A percentile compares a stretch with the other conserved stretches of the same genome.
Evolutionary conservation across 139 green algal species (phyloP).

Genomic region (Tetradesmus lagerheimii): DNA sequence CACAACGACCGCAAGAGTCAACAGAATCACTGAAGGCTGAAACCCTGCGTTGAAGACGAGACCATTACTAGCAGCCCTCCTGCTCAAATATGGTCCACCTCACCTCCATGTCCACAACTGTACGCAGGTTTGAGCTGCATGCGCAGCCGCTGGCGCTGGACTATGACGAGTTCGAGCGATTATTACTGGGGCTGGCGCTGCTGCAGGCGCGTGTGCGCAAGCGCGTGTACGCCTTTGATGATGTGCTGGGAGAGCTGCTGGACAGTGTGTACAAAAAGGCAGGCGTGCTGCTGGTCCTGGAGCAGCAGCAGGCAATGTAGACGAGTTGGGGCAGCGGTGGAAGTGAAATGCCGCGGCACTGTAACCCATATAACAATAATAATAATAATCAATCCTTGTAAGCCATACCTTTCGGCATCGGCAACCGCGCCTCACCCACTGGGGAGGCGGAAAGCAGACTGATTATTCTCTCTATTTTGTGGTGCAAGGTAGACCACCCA

Average conservation of each 20-base stretch:
- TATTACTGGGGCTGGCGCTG: constrained; percentile 74
- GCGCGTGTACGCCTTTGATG: constrained; percentile 64
- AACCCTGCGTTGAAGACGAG: too few relatives aligned
- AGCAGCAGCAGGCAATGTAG: not conserved
- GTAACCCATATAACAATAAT: too few relatives aligned
- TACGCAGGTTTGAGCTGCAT: constrained; percentile 58
- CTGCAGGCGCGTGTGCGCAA: constrained; percentile 37
- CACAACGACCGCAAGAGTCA: too few relatives aligned
- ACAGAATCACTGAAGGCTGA: too few relatives aligned
- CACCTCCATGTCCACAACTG: not conserved
- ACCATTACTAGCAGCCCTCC: not conserved
- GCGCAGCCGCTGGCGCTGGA: constrained; percentile 70
- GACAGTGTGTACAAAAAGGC: constrained; percentile 79
- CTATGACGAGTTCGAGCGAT: constrained; percentile 81
- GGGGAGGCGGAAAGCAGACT: too few relatives aligned
- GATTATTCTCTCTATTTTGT: too few relatives aligned
- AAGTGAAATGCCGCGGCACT: too few relatives aligned
- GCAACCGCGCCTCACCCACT: too few relatives aligned
- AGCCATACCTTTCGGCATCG: too few relatives aligned
- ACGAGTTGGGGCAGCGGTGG: not conserved
- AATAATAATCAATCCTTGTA: too few relatives aligned
- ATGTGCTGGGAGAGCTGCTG: constrained; percentile 80
- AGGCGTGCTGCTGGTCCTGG: constrained; percentile 60
- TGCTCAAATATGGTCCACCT: not conserved
- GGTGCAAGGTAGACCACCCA: too few relatives aligned